Evolutionary conservation across 352 stramenopile genomes (phyloP).

Genomic region (Blastocystis sp.): DNA sequence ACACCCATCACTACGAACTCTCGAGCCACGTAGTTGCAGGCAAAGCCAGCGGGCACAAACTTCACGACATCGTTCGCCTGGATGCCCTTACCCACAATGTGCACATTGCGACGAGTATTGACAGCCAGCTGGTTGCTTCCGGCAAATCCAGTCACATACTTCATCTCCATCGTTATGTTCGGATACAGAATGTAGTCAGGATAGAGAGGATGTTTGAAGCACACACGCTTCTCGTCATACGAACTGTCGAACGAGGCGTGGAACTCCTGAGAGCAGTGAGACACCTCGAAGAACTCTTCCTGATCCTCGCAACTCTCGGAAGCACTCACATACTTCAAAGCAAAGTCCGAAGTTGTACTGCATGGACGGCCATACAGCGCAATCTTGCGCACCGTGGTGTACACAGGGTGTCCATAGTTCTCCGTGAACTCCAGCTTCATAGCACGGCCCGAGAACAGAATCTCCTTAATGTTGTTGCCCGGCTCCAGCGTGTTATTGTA

Average conservation of each 20-base stretch:
- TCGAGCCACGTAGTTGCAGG: neutral
- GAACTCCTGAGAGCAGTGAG: conserved; percentile 24
- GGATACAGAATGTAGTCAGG: conserved; percentile 23
- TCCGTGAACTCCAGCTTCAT: conserved; percentile 49
- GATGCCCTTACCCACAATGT: conserved; percentile 19
- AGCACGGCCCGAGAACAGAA: conserved; percentile 37
- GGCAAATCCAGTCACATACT: conserved; percentile 10
- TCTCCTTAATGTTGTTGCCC: neutral
- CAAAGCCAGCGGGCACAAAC: neutral
- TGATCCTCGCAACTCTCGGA: neutral
- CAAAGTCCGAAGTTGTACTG: neutral
- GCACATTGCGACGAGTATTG: neutral
- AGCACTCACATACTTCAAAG: conserved; percentile 42
- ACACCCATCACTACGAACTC: neutral
- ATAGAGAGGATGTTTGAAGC: conserved; percentile 40
- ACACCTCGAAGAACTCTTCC: conserved; percentile 2
- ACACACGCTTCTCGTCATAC: conserved; percentile 53
- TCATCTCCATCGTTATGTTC: conserved; percentile 22
- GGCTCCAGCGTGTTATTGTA: conserved; percentile 2
- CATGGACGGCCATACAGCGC: conserved; percentile 25
- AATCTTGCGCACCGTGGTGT: conserved; percentile 42
- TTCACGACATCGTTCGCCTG: conserved; percentile 14
- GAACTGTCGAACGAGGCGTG: neutral
- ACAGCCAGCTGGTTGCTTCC: conserved; percentile 29
- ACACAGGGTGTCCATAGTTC: conserved; percentile 15